Base-by-base conservation (phyloP, 768 basidiomycete species). In the Termitomyces sp. region DNA sequence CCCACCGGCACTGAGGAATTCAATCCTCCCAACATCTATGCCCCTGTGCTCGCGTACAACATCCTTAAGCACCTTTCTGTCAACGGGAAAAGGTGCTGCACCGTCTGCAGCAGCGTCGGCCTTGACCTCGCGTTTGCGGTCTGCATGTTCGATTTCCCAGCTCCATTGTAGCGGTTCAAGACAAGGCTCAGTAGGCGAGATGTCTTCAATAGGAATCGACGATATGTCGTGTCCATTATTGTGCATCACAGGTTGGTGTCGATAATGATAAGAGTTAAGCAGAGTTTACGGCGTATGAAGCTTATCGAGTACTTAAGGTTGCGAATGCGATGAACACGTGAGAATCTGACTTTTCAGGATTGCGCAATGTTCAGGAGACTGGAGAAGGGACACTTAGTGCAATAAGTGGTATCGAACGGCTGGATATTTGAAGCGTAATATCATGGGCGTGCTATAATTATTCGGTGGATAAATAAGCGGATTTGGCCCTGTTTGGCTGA, bases 1-100 rank as follows among this genome's bases (percentile, higher is more conserved):
- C 87, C 63, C 67, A 84, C 90, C 90, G 61, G 89, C 83, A 66
- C 85, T 90, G 27, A 94, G 71, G 66, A 92, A 94, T 37, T 69
- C 72, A 64, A 93, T 90, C 22, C 85, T 76, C 3, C 81, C 88
- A 16, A 92, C 89, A 24, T 86, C 83, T 15, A 77, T 71, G 22
- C 74, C 79, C 73, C 87, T 81, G 64, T 85, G 87, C 67, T 91
- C 88, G 49, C 83, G 77, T 8, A 93, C 85, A 45, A 93, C 85
- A 63, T 91, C 89, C 70, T 84, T 88, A 61, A 94, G 75, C 22
- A 91, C 77, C 56, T 79, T 79, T 57, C 91, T 74, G 71, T 93
- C 92, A 27, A 93, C 86, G 55, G 83, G 83, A 65, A 93, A 91
- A 24, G 88, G 88, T 6, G 78, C 79, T 11, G 79, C 75, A 36